Conservation (phyloP, 2,329 filamentous ascomycete species). For the Colletotrichum sp. region DNA sequence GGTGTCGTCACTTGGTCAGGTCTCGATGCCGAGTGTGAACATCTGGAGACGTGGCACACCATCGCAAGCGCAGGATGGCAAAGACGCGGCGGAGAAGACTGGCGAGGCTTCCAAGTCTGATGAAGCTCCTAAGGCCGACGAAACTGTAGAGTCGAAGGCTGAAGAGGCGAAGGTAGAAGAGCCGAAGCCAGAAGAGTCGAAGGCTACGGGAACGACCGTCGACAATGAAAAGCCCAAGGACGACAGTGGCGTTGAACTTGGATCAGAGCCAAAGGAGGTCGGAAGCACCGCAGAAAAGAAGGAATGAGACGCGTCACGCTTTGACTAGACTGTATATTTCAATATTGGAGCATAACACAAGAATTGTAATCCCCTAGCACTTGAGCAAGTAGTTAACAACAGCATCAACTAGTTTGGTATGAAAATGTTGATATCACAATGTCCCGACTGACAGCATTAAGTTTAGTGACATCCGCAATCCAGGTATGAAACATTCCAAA, state of each 20-base stretch:
- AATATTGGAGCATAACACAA: too few relatives aligned
- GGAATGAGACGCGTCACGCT: neutral
- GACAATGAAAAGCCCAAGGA: neutral
- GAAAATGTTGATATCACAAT: too few relatives aligned
- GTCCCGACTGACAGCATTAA: too few relatives aligned
- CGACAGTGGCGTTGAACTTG: neutral
- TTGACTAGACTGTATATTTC: too few relatives aligned
- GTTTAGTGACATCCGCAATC: too few relatives aligned
- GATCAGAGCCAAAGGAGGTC: neutral
- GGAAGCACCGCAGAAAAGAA: neutral
- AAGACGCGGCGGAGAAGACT: neutral
- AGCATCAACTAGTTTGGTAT: too few relatives aligned
- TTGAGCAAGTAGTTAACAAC: too few relatives aligned
- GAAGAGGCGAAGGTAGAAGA: neutral
- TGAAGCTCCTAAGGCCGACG: neutral
- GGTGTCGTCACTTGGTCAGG: constrained; percentile 31
- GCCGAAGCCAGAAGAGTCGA: rapidly evolving
- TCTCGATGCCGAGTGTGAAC: constrained; percentile 35
- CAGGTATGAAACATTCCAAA: too few relatives aligned
- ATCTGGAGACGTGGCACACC: constrained; percentile 31
- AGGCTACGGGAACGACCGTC: neutral
- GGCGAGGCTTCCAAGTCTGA: neutral
- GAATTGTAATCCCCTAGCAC: too few relatives aligned
- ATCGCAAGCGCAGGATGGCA: neutral
- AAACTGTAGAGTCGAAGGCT: neutral